Percentiles rank a stretch among this genome's conserved stretches.
Evolutionary conservation across 192 early-diverging fungal species (phyloP).

Genomic region (Coemansia sp.): DNA sequence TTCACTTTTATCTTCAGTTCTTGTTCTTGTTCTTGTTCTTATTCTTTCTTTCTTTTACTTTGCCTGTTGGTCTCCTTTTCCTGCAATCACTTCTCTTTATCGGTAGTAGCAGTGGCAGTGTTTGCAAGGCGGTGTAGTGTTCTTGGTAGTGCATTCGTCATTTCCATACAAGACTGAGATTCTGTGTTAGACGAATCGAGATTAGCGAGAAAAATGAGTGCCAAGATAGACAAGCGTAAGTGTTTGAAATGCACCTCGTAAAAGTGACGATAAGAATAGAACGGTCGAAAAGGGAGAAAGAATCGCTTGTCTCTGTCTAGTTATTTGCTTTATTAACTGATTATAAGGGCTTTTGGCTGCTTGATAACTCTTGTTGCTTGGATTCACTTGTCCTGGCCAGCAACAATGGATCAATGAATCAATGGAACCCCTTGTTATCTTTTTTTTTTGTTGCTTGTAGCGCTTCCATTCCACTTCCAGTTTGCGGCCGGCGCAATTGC

Average conservation of each 20-base stretch:
- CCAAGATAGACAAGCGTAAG: slow-evolving; percentile 15
- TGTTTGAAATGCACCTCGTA: neutral
- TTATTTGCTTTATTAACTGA: no score
- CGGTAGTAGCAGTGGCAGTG: neutral
- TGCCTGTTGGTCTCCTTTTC: neutral
- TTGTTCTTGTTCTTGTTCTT: neutral
- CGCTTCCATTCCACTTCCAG: slow-evolving; percentile 78
- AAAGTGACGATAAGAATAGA: neutral
- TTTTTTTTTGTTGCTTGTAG: slow-evolving; percentile 33
- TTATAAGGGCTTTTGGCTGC: neutral
- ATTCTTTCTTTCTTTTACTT: slow-evolving; percentile 4
- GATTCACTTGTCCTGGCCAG: neutral
- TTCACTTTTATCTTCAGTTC: neutral
- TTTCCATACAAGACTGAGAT: neutral
- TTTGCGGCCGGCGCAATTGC: slow-evolving; percentile 79
- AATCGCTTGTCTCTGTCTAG: no score
- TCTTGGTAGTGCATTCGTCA: neutral
- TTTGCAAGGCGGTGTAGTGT: neutral
- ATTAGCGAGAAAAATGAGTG: slow-evolving; percentile 16
- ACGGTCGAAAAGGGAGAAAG: neutral
- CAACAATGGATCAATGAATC: no score
- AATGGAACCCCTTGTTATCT: neutral
- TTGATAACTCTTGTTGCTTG: neutral
- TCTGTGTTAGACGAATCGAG: slow-evolving; percentile 3
- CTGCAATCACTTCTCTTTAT: neutral